These are phyloP conservation scores for Debaryomyces robertsiae DNA, from an alignment of 1,139 yeast species.

Conservation along the genomic window DNA sequence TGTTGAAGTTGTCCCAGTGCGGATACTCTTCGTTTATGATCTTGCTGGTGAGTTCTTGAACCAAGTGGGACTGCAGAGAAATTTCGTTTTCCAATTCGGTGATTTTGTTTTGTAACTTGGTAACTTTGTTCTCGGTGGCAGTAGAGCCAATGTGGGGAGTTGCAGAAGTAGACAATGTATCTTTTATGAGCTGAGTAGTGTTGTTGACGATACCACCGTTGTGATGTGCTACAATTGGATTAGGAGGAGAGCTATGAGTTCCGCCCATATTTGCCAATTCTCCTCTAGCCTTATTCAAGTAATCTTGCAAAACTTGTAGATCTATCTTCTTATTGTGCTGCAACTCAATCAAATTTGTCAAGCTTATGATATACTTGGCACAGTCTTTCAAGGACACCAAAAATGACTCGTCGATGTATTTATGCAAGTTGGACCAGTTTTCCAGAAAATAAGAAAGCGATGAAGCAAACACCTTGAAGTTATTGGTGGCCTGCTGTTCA, in stretches of 20 bases:
- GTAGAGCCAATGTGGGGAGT: constrained; percentile 45
- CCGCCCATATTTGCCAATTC: constrained; percentile 67
- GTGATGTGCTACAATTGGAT: constrained; percentile 29
- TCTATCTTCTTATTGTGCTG: constrained; percentile 93
- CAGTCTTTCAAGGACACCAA: constrained; percentile 82
- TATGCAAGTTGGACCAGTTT: constrained; percentile 47
- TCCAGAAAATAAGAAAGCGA: constrained; percentile 54
- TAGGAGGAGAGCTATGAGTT: constrained; percentile 33
- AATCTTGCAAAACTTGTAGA: constrained; percentile 81
- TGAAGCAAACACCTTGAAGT: constrained; percentile 44
- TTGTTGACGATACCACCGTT: constrained; percentile 43
- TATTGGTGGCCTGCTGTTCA: constrained; percentile 21
- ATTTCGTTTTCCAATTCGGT: constrained; percentile 54
- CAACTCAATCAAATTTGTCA: constrained; percentile 74
- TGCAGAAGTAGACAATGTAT: constrained; percentile 49
- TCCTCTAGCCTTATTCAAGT: constrained; percentile 64
- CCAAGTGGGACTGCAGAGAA: constrained; percentile 49
- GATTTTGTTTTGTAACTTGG: constrained; percentile 36
- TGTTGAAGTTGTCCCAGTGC: constrained; percentile 79
- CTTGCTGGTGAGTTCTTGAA: constrained; percentile 63
- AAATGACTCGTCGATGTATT: constrained; percentile 77
- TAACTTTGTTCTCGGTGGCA: constrained; percentile 37
- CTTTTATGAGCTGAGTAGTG: constrained; percentile 49
- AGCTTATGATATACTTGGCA: constrained; percentile 78
- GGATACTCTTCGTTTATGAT: constrained; percentile 81